Evolutionary conservation across 2,329 filamentous ascomycete species (phyloP).

Genomic region (Alternaria sp.): DNA sequence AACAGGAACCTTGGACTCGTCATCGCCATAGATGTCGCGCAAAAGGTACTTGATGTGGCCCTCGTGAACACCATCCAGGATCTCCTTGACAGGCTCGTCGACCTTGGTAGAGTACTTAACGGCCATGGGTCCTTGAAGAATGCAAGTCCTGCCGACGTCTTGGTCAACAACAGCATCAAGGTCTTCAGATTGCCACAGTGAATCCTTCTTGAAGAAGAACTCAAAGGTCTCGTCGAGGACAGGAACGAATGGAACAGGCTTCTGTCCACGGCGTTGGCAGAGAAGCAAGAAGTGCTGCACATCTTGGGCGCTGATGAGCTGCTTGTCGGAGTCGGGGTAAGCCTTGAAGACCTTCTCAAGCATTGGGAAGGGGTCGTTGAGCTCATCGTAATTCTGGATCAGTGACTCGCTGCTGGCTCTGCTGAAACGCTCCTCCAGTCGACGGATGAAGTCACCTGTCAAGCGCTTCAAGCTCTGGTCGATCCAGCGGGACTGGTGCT

Average conservation of each 20-base stretch:
- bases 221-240: conserved; percentile 97
- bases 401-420: conserved; percentile 78
- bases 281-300: conserved; percentile 96
- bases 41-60: conserved; percentile 84
- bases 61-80: conserved; percentile 89
- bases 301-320: conserved; percentile 98
- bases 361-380: conserved; percentile 80
- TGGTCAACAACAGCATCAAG: conserved; percentile 94
- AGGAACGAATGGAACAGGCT: conserved; percentile 96
- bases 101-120: conserved; percentile 88
- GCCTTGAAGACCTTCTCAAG: conserved; percentile 81
- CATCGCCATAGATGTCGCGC: conserved; percentile 79
- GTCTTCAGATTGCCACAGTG: conserved; percentile 98
- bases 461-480: conserved; percentile 77
- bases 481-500: conserved; percentile 57
- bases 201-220: conserved; percentile 99
- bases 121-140: conserved; percentile 93
- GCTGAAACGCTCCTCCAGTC: conserved; percentile 96
- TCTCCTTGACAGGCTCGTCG: conserved; percentile 94
- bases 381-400: conserved; percentile 88
- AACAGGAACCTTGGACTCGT: conserved; percentile 78
- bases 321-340: conserved; percentile 86
- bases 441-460: conserved; percentile 94
- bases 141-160: conserved; percentile 95
- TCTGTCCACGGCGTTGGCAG: conserved; percentile 90